A percentile compares a stretch with the other conserved stretches of the same genome.
These are phyloP conservation scores for Penicillium sp. DNA, from an alignment of 2,329 filamentous ascomycete genomes.

Conservation along the genomic window DNA sequence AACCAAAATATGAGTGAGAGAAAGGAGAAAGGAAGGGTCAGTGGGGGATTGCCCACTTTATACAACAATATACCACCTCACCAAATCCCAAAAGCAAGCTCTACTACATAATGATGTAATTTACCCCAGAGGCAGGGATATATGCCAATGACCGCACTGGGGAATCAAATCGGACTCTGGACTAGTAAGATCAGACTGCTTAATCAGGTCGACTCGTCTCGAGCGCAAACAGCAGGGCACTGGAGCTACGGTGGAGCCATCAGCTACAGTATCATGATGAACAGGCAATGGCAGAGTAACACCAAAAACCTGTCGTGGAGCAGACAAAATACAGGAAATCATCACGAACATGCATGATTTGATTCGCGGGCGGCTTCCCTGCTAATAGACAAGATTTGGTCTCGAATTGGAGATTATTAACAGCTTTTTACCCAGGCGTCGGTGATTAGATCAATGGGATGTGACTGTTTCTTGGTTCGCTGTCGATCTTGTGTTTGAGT, in stretches of 20 bases:
- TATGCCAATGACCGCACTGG: background rate
- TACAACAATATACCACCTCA: background rate
- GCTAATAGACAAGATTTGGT: background rate
- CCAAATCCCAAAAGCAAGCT: background rate
- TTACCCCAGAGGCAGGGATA: background rate
- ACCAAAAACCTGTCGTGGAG: slow-evolving; percentile 3
- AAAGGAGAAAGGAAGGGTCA: no score
- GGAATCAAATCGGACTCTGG: background rate
- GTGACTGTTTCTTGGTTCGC: background rate
- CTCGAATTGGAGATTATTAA: background rate
- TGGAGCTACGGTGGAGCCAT: background rate
- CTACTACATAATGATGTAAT: slow-evolving; percentile 15
- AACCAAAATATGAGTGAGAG: no score
- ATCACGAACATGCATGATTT: slow-evolving; percentile 2
- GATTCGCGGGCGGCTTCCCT: slow-evolving; percentile 4
- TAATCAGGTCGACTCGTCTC: slow-evolving; percentile 2
- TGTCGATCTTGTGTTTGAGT: background rate
- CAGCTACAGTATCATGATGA: background rate
- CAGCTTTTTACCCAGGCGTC: no score
- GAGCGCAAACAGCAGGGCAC: background rate
- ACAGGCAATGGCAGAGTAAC: background rate
- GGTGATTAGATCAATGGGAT: background rate
- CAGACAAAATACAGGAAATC: background rate
- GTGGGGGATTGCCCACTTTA: background rate
- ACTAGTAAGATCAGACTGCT: background rate